A percentile compares a stretch with the other conserved stretches of the same genome.
Conservation (phyloP, 768 basidiomycete genomes). For the Tricholoma sp. region DNA sequence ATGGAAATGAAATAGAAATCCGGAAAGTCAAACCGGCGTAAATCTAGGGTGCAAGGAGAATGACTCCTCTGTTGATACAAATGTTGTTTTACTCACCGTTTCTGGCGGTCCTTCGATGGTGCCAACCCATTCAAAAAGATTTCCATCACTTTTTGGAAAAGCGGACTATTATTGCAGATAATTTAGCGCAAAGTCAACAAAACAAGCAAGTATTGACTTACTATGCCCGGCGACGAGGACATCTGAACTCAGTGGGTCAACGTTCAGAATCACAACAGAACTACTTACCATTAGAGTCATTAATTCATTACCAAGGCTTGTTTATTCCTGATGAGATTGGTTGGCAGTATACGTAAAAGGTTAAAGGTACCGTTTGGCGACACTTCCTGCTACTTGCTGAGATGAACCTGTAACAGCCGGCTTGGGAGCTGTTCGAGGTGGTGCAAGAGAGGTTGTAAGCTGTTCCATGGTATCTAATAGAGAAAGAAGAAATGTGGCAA, state of each 20-base stretch:
- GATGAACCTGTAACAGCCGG: constrained; percentile 46
- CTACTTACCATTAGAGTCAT: constrained; percentile 77
- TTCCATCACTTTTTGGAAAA: constrained; percentile 82
- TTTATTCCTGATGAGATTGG: constrained; percentile 1
- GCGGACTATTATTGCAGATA: constrained; percentile 55
- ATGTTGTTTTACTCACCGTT: constrained; percentile 46
- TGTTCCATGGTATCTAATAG: constrained; percentile 74
- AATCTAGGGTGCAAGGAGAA: constrained; percentile 39
- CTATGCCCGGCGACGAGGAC: constrained; percentile 86
- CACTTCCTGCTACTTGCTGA: constrained; percentile 64
- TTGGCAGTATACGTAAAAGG: constrained; percentile 3
- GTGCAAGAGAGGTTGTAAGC: constrained; percentile 57
- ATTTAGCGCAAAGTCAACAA: not conserved
- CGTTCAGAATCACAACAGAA: not conserved
- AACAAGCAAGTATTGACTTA: constrained; percentile 31
- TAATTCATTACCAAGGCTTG: constrained; percentile 73
- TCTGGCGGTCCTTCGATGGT: constrained; percentile 79
- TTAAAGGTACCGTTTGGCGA: constrained; percentile 67
- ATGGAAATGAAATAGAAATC: constrained; percentile 79
- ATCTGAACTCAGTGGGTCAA: constrained; percentile 43
- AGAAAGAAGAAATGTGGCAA: constrained; percentile 5
- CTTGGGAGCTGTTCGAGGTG: constrained; percentile 55
- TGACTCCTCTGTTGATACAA: not conserved
- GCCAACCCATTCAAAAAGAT: constrained; percentile 87
- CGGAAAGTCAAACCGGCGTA: constrained; percentile 79